Percentiles rank a stretch among this genome's conserved stretches.
These are phyloP conservation scores for Scedosporium apiospermum DNA, from an alignment of 2,329 filamentous ascomycete species.

Conservation along the genomic window DNA sequence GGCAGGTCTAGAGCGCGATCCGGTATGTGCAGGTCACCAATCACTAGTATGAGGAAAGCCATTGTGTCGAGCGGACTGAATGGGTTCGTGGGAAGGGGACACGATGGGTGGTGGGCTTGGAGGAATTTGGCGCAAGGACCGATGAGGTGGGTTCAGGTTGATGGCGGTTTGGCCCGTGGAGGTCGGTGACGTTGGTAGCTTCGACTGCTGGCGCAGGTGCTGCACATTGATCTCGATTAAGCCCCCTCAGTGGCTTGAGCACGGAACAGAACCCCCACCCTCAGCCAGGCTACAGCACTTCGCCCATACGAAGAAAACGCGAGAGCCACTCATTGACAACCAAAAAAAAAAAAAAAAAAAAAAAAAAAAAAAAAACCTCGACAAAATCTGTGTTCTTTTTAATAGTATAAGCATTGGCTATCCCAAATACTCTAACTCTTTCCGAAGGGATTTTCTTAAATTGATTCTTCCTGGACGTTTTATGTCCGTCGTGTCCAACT, in stretches of 20 bases:
- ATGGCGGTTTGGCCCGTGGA: neutral
- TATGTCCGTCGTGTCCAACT: too few relatives aligned
- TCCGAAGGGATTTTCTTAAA: too few relatives aligned
- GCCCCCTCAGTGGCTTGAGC: neutral
- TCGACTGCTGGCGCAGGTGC: neutral
- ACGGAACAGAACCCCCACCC: neutral
- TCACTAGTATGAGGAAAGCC: slow-evolving; percentile 82
- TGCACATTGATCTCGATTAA: neutral
- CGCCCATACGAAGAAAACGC: too few relatives aligned
- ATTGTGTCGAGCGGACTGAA: slow-evolving; percentile 40
- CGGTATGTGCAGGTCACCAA: slow-evolving; percentile 89
- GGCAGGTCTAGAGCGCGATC: slow-evolving; percentile 87
- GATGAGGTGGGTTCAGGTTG: neutral
- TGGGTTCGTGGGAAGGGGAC: neutral
- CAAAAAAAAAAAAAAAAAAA: too few relatives aligned
- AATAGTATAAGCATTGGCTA: too few relatives aligned
- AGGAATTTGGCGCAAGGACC: neutral
- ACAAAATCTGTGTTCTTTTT: too few relatives aligned
- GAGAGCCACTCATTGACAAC: too few relatives aligned
- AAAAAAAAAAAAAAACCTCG: too few relatives aligned
- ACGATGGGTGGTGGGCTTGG: neutral
- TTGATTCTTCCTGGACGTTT: too few relatives aligned
- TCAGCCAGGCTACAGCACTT: neutral
- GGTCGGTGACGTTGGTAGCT: neutral
- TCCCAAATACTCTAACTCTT: too few relatives aligned